Base-by-base conservation (phyloP, 2,329 filamentous ascomycete genomes). In the Cordyceps cicadae region DNA sequence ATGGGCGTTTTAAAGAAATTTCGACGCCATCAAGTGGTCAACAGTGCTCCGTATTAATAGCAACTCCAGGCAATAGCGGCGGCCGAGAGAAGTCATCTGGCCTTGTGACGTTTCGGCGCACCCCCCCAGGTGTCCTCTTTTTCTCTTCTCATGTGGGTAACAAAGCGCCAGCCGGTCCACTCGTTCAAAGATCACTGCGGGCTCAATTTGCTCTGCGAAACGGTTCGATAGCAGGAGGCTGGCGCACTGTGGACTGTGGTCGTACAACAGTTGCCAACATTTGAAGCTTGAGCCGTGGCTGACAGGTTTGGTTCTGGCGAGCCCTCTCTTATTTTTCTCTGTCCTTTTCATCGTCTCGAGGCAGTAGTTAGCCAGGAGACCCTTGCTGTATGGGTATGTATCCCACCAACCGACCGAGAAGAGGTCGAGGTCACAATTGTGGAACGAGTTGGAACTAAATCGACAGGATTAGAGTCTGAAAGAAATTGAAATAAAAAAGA, bases 91-190 rank as follows among this genome's bases (percentile, higher is more conserved):
- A 58, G 48, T 59, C 56, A 59, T 29, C 37, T n/a, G 46, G 56
- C 37, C 56, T 45, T 52, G 56, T 59, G 56, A 51, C 55, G 34
- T 58, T 21, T 58, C 24, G 56, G 48, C 45, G 48, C 45, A 37
- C 32, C 15, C 32, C 32, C 21, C 46, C 34, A 34, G 48, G 48
- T 43, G 46, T 45, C 54, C 54, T 56, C 54, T 48, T 56, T 56
- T 55, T n/a, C 15, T 43, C 39, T n/a, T 8, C 15, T 43, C 48
- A 26, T 49, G 56, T 59, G 56, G 56, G 56, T 59, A 59, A 12
- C 41, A 14, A 12, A 50, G 55, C 11, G 21, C 56, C 39, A 43
- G 45, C 26, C 6, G 56, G 24, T 45, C 56, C 56, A 59, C 48
- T 58, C 29, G 11, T 24, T 26, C 17, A 43, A 45, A 45, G 56